Conservation (phyloP, 2,329 filamentous ascomycete species). For the Pseudogymnoascus sp. region DNA sequence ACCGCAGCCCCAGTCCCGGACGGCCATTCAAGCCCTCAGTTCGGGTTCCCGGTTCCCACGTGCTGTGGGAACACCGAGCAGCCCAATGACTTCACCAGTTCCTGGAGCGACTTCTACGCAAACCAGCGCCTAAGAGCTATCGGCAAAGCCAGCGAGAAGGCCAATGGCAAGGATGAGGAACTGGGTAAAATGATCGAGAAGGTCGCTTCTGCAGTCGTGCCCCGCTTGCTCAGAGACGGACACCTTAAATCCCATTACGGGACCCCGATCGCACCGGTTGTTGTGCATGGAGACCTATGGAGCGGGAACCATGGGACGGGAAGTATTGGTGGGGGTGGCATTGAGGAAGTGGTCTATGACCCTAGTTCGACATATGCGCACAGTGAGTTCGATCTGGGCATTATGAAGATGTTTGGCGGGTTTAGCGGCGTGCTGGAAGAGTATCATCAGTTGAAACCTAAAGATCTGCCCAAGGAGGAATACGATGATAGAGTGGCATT, state of each 20-base stretch:
- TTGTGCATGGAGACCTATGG: constrained; percentile 92
- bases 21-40: constrained; percentile 52
- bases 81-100: constrained; percentile 62
- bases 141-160: constrained; percentile 44
- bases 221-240: constrained; percentile 61
- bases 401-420: constrained; percentile 95
- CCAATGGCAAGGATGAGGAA: constrained; percentile 57
- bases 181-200: constrained; percentile 56
- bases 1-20: constrained; percentile 60
- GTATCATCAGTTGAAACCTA: constrained; percentile 64
- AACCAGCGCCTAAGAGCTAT: constrained; percentile 65
- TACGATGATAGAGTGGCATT: constrained; percentile 75
- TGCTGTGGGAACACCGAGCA: constrained; percentile 82
- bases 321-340: constrained; percentile 42
- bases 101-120: constrained; percentile 82
- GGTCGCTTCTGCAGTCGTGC: constrained; percentile 59
- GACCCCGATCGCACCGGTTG: constrained; percentile 60
- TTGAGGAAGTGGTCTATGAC: constrained; percentile 75
- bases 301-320: constrained; percentile 71
- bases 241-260: constrained; percentile 41
- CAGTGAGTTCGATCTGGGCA: constrained; percentile 82
- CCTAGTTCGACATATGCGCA: constrained; percentile 76
- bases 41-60: constrained; percentile 77
- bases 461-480: constrained; percentile 70
- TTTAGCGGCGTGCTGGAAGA: constrained; percentile 64